A percentile compares a stretch with the other conserved stretches of the same genome.
Evolutionary conservation across 805 yeast genomes (phyloP).

Genomic region (Wickerhamomyces ciferrii): DNA sequence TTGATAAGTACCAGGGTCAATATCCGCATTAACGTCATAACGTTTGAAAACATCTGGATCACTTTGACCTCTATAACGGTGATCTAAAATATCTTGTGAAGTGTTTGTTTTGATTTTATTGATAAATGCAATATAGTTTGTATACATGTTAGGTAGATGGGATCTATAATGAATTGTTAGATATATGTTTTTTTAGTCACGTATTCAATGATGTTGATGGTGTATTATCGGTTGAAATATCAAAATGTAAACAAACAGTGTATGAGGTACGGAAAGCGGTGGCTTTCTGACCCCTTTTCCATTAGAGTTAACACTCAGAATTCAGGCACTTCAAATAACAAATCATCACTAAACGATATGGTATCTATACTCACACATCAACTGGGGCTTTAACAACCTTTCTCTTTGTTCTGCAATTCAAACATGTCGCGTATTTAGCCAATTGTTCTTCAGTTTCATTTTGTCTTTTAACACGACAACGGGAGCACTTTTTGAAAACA

Average conservation of each 20-base stretch:
- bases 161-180: background rate
- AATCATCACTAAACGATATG: background rate
- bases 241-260: background rate
- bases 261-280: background rate
- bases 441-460: conserved; percentile 28
- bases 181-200: too few relatives aligned
- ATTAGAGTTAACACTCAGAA: background rate
- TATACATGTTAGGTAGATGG: conserved; percentile 21
- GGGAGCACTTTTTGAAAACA: conserved; percentile 32
- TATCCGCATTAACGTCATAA: conserved; percentile 23
- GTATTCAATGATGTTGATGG: too few relatives aligned
- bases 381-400: conserved; percentile 23
- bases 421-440: conserved; percentile 36
- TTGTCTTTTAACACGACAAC: conserved; percentile 35
- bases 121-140: conserved; percentile 28
- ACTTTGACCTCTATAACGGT: conserved; percentile 28
- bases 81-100: conserved; percentile 29
- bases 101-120: conserved; percentile 29
- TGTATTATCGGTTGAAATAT: too few relatives aligned
- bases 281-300: background rate
- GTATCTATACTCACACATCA: conserved; percentile 3
- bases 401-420: conserved; percentile 33
- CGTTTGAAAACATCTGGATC: conserved; percentile 28
- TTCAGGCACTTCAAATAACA: too few relatives aligned
- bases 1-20: conserved; percentile 27